Base-by-base conservation (phyloP, 2,329 filamentous ascomycete species). In the Epichloe glyceriae region DNA sequence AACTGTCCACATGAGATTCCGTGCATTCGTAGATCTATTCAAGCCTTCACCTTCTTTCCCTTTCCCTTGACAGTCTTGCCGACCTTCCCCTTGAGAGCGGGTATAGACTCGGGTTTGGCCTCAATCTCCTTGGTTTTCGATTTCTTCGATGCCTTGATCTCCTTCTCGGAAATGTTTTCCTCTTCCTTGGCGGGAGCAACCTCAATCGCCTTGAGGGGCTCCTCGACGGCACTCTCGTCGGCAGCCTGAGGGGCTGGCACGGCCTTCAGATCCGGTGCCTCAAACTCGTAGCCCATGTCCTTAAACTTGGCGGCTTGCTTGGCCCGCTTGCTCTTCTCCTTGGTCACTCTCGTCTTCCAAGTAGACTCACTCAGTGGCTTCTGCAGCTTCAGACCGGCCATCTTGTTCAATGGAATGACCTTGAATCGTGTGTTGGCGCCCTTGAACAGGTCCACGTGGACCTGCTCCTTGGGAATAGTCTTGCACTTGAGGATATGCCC, bases 401-500 rank as follows among this genome's bases (percentile, higher is more conserved):
- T 85, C 70, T 86, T 86, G 70, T 89, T 93, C 76, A 87, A 85
- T 19, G 93, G 91, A 12, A 91, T 82, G 55, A 78, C 77, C 75
- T 95, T 95, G 76, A 93, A 96, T 51, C 90, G 85, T 61, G 81
- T 82, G 68, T 94, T 91, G 61, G 89, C 88, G 38, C 89, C 89
- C 71, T 93, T 89, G 80, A 89, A 97, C 49, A 96, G 73, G 54
- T 88, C 77, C 22, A 82, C 76, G 64, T 94, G 88, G 42, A 95
- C 73, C 63, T 90, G 82, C 54, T 86, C 87, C 52, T 80, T 72
- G 4, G 87, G 80, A 4, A 96, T 78, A 22, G 82, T 73, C 64
- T 88, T 86, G 69, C 90, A 91, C 69, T 94, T 91, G 59, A 98
- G 75, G 55, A 97, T 86, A 66, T 96, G 91, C 5, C 88, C 88